Conservation (phyloP, 202 grass and related monocot species). For the Brachypodium distachyon region DNA sequence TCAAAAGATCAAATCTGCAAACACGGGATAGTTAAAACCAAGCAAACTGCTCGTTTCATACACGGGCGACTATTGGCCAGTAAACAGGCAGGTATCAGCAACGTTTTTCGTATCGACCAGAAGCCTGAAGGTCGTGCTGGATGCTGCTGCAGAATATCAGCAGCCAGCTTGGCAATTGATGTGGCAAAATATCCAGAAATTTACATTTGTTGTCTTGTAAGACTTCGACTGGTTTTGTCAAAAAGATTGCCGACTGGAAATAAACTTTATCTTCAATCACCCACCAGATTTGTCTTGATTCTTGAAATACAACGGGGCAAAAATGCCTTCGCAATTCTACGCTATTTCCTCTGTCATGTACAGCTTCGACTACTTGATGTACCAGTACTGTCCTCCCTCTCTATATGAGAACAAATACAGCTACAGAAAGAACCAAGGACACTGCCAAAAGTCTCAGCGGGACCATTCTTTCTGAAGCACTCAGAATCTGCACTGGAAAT, state of each 20-base stretch:
- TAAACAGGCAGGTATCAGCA: neutral
- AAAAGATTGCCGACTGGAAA: neutral
- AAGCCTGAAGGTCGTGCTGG: neutral
- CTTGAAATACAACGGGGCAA: neutral
- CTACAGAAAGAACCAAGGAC: constrained; percentile 6
- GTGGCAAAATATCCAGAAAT: neutral
- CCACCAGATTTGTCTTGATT: neutral
- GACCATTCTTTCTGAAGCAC: constrained; percentile 26
- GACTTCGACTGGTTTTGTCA: too few relatives aligned
- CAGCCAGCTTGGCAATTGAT: neutral
- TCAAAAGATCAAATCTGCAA: neutral
- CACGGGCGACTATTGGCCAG: neutral
- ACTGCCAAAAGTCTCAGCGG: constrained; percentile 2
- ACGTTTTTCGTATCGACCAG: neutral
- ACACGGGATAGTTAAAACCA: neutral
- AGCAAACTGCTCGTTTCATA: neutral
- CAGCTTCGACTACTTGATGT: neutral
- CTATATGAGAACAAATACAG: constrained; percentile 19
- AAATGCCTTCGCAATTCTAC: neutral
- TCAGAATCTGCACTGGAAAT: constrained; percentile 79
- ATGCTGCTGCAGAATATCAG: constrained; percentile 1
- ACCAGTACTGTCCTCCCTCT: neutral
- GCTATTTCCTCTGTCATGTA: neutral
- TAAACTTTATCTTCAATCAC: neutral
- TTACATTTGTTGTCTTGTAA: neutral